Evolutionary conservation across 192 early-diverging fungal species (phyloP), one percentile per base, ranked within the genome.

Genomic region (Bifiguratus adelaidae): DNA sequence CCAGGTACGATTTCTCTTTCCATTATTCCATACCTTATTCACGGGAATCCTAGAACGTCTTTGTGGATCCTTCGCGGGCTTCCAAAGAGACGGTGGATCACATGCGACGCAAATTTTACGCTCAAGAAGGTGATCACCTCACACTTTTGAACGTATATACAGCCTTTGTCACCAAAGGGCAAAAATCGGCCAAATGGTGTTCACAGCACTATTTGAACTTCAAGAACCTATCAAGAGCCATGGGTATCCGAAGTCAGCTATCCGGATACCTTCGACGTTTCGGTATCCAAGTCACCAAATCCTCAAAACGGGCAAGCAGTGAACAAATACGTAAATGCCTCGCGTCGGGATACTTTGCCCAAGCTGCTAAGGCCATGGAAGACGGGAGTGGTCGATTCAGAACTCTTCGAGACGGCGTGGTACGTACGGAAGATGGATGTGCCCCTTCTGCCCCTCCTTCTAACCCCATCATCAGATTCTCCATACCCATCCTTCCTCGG

Each of bases 401-500:
- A 44, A 83, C 80, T 24, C 67, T 88, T 15, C 62, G 74, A 8
- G 75, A 82, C 24, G 68, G 73, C 49, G 74, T 71, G 19, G 58
- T 82, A 61, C 16, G 37, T 40, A 20, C 3, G 22, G n/a, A n/a
- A n/a, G n/a, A n/a, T n/a, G n/a, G n/a, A n/a, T n/a, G n/a, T n/a
- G n/a, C n/a, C n/a, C n/a, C n/a, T 40, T n/a, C 37, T 20, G 16
- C 12, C 37, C 16, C 12, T 12, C n/a, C 4, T 21, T 21, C 37
- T 40, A 15, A n/a, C 37, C 12, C n/a, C 22, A 15, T 7, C 22
- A 15, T 21, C 37, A 40, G 37, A n/a, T 40, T 2, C 42, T 65
- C 4, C 60, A 88, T 60, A 86, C 93, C 43, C 93, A 99, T 58
- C 96, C 94, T 15, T 81, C 81, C 0, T 94, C 91, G 20, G 85